Percentiles rank a stretch among this genome's conserved stretches.
These are phyloP conservation scores for Aspergillus sp. DNA, from an alignment of 2,329 filamentous ascomycete genomes.

Conservation along the genomic window DNA sequence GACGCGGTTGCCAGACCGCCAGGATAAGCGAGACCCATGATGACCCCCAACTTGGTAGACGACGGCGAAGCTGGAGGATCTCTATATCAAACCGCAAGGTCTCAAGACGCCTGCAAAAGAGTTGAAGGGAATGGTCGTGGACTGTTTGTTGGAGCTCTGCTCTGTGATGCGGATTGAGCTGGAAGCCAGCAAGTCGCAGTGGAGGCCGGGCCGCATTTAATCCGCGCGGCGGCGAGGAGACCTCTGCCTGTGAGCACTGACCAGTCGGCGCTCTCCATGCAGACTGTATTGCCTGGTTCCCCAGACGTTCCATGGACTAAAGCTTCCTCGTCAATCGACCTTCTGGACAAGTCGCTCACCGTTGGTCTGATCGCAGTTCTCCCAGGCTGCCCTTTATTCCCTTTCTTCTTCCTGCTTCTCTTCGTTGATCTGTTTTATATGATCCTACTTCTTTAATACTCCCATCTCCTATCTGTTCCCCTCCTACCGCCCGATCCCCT, in stretches of 20 bases:
- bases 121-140: conserved; percentile 15
- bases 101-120: conserved; percentile 24
- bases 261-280: conserved; percentile 10
- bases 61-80: conserved; percentile 25
- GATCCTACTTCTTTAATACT: conserved; percentile 12
- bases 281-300: conserved; percentile 8
- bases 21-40: conserved; percentile 76
- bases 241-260: background rate
- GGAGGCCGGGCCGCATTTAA: conserved; percentile 37
- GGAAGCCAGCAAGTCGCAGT: conserved; percentile 21
- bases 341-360: conserved; percentile 15
- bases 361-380: conserved; percentile 16
- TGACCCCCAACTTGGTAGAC: conserved; percentile 31
- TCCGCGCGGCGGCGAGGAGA: conserved; percentile 25
- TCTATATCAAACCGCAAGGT: conserved; percentile 23
- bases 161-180: conserved; percentile 13
- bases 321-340: conserved; percentile 17
- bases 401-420: conserved; percentile 8
- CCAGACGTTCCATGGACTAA: conserved; percentile 12
- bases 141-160: conserved; percentile 23
- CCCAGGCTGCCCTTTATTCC: conserved; percentile 1
- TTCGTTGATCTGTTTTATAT: conserved; percentile 10
- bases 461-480: conserved; percentile 1
- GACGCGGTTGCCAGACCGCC: conserved; percentile 70
- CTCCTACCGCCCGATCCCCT: conserved; percentile 26